Percentiles rank a stretch among this genome's conserved stretches.
Evolutionary conservation across 371 early-diverging fungal genomes (phyloP).

Genomic region (Circinella minor): DNA sequence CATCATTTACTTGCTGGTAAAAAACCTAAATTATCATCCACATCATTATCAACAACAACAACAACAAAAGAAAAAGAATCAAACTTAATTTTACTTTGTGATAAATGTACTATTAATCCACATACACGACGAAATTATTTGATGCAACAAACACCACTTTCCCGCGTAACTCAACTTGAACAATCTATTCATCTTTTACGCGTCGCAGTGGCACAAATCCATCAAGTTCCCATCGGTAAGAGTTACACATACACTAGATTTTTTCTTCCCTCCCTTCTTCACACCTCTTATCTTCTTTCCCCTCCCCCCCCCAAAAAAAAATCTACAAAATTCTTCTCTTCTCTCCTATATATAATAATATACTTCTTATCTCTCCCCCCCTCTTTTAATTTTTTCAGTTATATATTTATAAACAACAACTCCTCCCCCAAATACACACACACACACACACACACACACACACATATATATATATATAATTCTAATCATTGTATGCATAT

Average conservation of each 20-base stretch:
- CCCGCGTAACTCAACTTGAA: conserved; percentile 77
- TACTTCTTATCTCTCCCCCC: no score
- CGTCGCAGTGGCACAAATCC: conserved; percentile 75
- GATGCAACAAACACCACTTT: conserved; percentile 55
- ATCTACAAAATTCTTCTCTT: background rate
- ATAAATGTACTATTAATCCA: conserved; percentile 45
- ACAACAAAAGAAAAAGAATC: conserved; percentile 3
- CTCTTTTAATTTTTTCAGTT: no score
- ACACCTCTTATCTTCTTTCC: background rate
- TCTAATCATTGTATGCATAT: background rate
- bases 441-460: no score
- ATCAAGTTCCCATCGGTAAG: conserved; percentile 4
- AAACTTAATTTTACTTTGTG: conserved; percentile 25
- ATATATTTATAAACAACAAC: no score
- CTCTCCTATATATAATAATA: no score
- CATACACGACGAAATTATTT: conserved; percentile 29
- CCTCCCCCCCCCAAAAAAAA: conserved; percentile 10
- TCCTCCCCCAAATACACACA: no score
- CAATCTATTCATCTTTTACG: conserved; percentile 84
- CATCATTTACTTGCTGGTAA: background rate
- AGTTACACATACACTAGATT: background rate
- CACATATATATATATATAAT: no score
- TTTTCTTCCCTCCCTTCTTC: no score
- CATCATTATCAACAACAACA: background rate
- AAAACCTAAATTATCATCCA: background rate